phyloP scores from a whole-genome alignment of 2,329 filamentous ascomycete genomes.

The Fusarium ramigenum region DNA sequence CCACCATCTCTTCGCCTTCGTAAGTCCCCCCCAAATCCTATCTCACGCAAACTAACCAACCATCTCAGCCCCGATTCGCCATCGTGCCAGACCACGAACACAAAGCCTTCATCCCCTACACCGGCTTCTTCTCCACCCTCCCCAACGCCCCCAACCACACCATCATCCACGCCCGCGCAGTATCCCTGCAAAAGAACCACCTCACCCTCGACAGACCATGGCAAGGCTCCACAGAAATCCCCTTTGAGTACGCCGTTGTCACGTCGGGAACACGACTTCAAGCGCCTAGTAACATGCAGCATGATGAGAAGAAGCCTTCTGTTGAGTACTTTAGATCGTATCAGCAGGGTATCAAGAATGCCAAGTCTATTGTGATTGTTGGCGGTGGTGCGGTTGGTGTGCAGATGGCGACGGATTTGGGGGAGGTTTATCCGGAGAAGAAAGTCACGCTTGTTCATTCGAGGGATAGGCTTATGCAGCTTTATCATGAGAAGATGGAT shows the following conservation, averaged over 20 bases:
- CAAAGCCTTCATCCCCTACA: constrained; percentile 61
- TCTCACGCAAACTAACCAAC: background rate
- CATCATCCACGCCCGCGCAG: constrained; percentile 30
- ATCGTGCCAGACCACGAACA: constrained; percentile 55
- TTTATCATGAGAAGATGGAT: constrained; percentile 41
- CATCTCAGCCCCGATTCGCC: constrained; percentile 52
- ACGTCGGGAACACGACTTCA: constrained; percentile 38
- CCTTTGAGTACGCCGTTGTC: constrained; percentile 39
- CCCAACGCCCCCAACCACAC: constrained; percentile 31
- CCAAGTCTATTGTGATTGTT: constrained; percentile 38
- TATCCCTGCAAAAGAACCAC: constrained; percentile 28
- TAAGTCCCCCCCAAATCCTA: background rate
- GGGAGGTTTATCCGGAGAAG: constrained; percentile 40
- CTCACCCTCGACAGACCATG: constrained; percentile 36
- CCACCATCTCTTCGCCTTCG: constrained; percentile 59
- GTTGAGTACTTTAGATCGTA: constrained; percentile 38
- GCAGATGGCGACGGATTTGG: constrained; percentile 41
- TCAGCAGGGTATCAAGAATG: constrained; percentile 32
- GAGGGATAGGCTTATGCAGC: constrained; percentile 36
- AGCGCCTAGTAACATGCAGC: constrained; percentile 37
- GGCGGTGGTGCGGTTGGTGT: constrained; percentile 41
- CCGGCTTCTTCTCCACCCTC: constrained; percentile 31
- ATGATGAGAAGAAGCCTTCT: constrained; percentile 34
- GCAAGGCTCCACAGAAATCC: constrained; percentile 37
- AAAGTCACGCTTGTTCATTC: constrained; percentile 39